phyloP scores from a whole-genome alignment of 192 early-diverging fungal genomes.

The Podochytrium sp. region DNA sequence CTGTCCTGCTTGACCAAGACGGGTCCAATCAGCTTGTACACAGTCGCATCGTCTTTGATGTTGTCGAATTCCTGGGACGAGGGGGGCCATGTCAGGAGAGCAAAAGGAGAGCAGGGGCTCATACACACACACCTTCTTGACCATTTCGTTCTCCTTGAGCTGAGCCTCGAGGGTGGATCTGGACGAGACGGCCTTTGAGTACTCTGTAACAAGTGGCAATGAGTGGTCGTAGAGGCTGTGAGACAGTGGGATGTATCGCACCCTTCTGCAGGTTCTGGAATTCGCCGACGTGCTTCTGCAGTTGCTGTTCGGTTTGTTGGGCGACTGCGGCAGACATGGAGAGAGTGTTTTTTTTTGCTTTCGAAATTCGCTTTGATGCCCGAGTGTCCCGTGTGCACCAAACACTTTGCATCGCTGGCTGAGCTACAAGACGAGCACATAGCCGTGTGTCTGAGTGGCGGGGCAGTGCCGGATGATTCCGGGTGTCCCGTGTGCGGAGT shows the following conservation, averaged over 20 bases:
- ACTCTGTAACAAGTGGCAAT: slow-evolving; percentile 56
- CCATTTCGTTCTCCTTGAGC: slow-evolving; percentile 92
- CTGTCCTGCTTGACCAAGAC: slow-evolving; percentile 93
- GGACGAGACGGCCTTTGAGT: slow-evolving; percentile 70
- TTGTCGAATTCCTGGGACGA: slow-evolving; percentile 79
- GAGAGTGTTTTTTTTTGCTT: not conserved
- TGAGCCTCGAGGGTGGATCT: slow-evolving; percentile 92
- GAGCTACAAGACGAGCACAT: slow-evolving; percentile 15
- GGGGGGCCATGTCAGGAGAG: slow-evolving; percentile 9
- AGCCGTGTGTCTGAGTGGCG: not conserved
- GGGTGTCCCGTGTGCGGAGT: slow-evolving; percentile 5
- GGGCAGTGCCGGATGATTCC: not conserved
- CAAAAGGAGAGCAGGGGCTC: not conserved
- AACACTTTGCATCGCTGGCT: not conserved
- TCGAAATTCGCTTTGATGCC: not conserved
- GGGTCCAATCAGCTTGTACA: slow-evolving; percentile 97
- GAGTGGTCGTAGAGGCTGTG: not conserved
- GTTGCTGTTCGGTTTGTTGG: not conserved
- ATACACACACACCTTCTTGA: slow-evolving; percentile 66
- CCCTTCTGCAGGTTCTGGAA: slow-evolving; percentile 28
- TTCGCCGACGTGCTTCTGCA: slow-evolving; percentile 18
- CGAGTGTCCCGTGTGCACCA: slow-evolving; percentile 11
- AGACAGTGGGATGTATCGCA: not conserved
- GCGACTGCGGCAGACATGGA: not conserved
- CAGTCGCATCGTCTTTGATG: slow-evolving; percentile 77